These are phyloP conservation scores for Lipomyces kockii DNA, from an alignment of 805 yeast species.

Conservation along the genomic window DNA sequence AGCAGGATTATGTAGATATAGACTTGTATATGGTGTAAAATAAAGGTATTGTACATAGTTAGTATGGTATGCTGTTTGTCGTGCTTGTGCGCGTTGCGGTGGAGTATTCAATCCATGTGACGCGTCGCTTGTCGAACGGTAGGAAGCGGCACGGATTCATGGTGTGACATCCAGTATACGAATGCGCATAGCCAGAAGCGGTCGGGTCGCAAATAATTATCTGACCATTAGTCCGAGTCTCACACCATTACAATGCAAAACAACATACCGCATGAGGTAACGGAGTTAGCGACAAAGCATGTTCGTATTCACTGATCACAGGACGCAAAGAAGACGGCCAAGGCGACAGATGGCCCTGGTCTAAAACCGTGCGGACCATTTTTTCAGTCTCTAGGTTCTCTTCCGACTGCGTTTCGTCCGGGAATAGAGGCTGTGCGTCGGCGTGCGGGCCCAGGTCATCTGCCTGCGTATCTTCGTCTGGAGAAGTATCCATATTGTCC, in stretches of 20 bases:
- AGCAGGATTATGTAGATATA: background rate
- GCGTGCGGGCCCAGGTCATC: background rate
- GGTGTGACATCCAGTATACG: constrained; percentile 40
- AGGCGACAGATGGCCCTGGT: constrained; percentile 89
- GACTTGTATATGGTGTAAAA: background rate
- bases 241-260: constrained; percentile 8
- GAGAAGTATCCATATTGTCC: constrained; percentile 7
- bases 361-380: constrained; percentile 67
- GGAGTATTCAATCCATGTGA: constrained; percentile 73
- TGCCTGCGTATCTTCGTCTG: constrained; percentile 6
- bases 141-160: constrained; percentile 25
- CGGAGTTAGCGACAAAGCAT: constrained; percentile 71
- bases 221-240: constrained; percentile 22
- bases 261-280: constrained; percentile 62
- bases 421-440: background rate
- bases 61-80: constrained; percentile 10
- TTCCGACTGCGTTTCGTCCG: constrained; percentile 6
- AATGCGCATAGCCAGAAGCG: constrained; percentile 71
- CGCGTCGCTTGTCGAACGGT: constrained; percentile 31
- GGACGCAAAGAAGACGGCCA: constrained; percentile 66
- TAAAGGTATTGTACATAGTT: constrained; percentile 3
- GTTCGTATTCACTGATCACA: constrained; percentile 70
- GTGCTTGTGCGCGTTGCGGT: constrained; percentile 52
- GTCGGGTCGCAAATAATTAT: constrained; percentile 70
- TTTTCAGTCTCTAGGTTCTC: constrained; percentile 28